Evolutionary conservation across 371 early-diverging fungal genomes (phyloP).

Genomic region (Mortierella polycephala): DNA sequence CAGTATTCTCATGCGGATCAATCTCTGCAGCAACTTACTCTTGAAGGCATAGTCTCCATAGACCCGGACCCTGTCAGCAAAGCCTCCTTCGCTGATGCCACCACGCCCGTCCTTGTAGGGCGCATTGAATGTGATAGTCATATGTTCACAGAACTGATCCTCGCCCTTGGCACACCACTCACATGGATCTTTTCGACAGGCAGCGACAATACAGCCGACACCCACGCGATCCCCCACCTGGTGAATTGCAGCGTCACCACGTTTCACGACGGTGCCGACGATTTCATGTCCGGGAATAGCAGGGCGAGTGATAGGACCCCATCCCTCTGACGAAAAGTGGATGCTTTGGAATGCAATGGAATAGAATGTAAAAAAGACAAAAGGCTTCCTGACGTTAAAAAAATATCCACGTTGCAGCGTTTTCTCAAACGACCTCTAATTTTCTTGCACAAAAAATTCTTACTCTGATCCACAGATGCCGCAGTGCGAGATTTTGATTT

Average conservation of each 20-base stretch:
- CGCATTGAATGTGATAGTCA: constrained; percentile 61
- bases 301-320: constrained; percentile 66
- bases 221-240: constrained; percentile 82
- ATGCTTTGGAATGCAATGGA: constrained; percentile 35
- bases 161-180: constrained; percentile 60
- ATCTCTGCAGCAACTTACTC: constrained; percentile 22
- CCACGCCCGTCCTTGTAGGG: constrained; percentile 70
- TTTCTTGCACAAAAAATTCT: too few relatives aligned
- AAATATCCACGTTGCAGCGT: too few relatives aligned
- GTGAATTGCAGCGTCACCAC: constrained; percentile 64
- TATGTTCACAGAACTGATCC: constrained; percentile 63
- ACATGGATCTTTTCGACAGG: constrained; percentile 56
- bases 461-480: too few relatives aligned
- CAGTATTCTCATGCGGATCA: not conserved
- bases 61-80: constrained; percentile 71
- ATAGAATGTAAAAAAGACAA: too few relatives aligned
- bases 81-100: constrained; percentile 70
- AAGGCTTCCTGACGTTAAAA: too few relatives aligned
- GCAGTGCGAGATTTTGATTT: too few relatives aligned
- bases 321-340: constrained; percentile 70
- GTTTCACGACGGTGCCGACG: constrained; percentile 68
- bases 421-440: too few relatives aligned
- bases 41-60: constrained; percentile 59
- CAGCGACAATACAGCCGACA: constrained; percentile 67
- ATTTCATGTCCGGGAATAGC: constrained; percentile 84